Conservation (phyloP, 2,329 filamentous ascomycete species). For the Hypomyces perniciosus region DNA sequence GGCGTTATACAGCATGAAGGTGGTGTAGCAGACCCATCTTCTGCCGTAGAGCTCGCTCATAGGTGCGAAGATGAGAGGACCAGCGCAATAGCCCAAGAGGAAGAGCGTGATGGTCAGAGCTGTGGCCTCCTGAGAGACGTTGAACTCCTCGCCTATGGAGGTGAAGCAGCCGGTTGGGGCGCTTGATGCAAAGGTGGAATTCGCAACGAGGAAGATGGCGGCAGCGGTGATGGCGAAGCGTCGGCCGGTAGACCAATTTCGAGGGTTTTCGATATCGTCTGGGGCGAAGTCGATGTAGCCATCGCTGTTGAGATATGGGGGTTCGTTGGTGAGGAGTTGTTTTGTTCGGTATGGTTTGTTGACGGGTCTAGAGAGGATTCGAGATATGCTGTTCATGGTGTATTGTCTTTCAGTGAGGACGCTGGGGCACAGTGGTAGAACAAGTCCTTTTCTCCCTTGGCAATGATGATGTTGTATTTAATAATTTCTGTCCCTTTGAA, state of each 20-base stretch:
- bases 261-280: conserved; percentile 44
- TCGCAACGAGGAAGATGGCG: conserved; percentile 44
- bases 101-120: conserved; percentile 49
- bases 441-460: too few relatives aligned
- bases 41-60: conserved; percentile 53
- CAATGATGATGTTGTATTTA: too few relatives aligned
- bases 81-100: conserved; percentile 50
- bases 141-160: conserved; percentile 30
- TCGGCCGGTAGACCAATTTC: conserved; percentile 40
- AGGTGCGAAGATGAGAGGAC: conserved; percentile 53
- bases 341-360: conserved; percentile 46
- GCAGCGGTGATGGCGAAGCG: conserved; percentile 36
- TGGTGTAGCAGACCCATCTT: conserved; percentile 46
- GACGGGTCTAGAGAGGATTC: conserved; percentile 43
- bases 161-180: conserved; percentile 28
- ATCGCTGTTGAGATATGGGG: conserved; percentile 41
- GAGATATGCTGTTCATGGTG: conserved; percentile 15
- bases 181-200: conserved; percentile 46
- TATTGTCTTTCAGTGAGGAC: too few relatives aligned
- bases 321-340: conserved; percentile 19
- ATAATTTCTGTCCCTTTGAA: too few relatives aligned
- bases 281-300: conserved; percentile 47
- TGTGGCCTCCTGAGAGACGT: conserved; percentile 41
- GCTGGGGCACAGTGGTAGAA: too few relatives aligned
- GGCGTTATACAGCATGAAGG: conserved; percentile 42